Evolutionary conservation across 495 filamentous ascomycete genomes (phyloP), one percentile per base, ranked within the genome.

Genomic region (Hypoxylon fuscum): DNA sequence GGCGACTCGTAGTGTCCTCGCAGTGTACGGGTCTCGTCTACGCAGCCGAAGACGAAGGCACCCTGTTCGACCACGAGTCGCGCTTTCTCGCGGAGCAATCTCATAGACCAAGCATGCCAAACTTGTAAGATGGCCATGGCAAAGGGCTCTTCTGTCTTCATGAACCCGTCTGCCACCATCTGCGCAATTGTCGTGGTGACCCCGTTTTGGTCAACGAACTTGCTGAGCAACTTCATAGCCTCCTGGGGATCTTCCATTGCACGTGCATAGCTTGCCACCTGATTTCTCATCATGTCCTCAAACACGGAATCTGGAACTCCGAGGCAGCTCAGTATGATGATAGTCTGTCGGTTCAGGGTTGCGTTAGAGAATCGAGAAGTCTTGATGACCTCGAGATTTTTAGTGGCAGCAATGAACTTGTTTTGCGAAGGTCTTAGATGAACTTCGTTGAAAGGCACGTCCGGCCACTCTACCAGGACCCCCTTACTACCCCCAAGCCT

Each of bases 401-500:
- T 84, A 58, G 90, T 86, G 7, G 73, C 73, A 0, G 89, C 85
- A n/a, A 79, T 72, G 68, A 98, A 99, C 70, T 99, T 99, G 59
- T 88, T 79, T 63, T 99, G 95, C 20, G 89, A 95, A 20, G 84
- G 82, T 2, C 95, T 87, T 45, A 96, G 87, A 47, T 88, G 85
- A 14, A 96, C 81, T 46, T 96, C 83, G 1, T 76, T 78, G 0
- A 78, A 78, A 25, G 72, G 79, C 27, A 82, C 80, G 5, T 90
- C 83, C 2, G 88, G 81, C 65, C 83, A 92, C 7, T 90, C 75
- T 1, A 87, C 86, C 11, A 99, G 80, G 40, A 99, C 85, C 0
- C 95, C 95, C 75, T 99, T 99, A 69, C 85, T 92, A 12, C 95
- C 96, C 12, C 89, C 95, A 57, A 96, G 81, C 12, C 96, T 89